Evolutionary conservation across 1,284 basidiomycete genomes (phyloP), one percentile per base, ranked within the genome.

Genomic region (Stereum hirsutum): DNA sequence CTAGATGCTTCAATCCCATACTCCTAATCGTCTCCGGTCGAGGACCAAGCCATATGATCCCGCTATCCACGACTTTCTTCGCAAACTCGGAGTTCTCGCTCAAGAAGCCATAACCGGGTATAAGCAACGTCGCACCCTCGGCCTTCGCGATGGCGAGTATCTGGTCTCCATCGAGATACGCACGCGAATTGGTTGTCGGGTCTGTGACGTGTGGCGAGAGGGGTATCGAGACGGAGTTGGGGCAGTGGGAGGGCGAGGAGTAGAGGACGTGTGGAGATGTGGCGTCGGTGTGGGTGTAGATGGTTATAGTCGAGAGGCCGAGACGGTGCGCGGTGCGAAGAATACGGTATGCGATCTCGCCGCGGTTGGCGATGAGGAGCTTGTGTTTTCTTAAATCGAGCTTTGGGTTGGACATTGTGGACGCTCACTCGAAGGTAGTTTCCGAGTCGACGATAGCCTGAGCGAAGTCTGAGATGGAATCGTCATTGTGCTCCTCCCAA

Each of bases 81-180:
- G 81, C 76, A 54, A 84, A 81, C 1, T 65, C 63, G 23, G 73
- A 68, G 50, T 78, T 78, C 60, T 86, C 83, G 0, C 78, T 75
- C 20, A 85, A 64, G 54, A 84, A 84, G 6, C 82, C 72, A 46
- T 83, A 84, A 8, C 81, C 80, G 0, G 80, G 80, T 38, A 79
- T 78, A 2, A 84, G 65, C 47, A 78, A 70, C 4, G 77, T 81
- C 23, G 64, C 74, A 42, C 45, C 53, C 53, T 63, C 62, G 4
- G 61, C 57, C 43, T 60, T 61, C 50, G 72, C 74, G 26, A 75
- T 64, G 1, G 63, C 51, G 6, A 79, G 48, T 17, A 81, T 69
- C 0, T 52, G 56, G 2, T 62, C 50, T 7, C 55, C 55, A 15
- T 68, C 62, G 31, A 74, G 59, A 49, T 80, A 79, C 1, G 66